Conservation (phyloP, 2,329 filamentous ascomycete species). For the Botrytis tulipae region DNA sequence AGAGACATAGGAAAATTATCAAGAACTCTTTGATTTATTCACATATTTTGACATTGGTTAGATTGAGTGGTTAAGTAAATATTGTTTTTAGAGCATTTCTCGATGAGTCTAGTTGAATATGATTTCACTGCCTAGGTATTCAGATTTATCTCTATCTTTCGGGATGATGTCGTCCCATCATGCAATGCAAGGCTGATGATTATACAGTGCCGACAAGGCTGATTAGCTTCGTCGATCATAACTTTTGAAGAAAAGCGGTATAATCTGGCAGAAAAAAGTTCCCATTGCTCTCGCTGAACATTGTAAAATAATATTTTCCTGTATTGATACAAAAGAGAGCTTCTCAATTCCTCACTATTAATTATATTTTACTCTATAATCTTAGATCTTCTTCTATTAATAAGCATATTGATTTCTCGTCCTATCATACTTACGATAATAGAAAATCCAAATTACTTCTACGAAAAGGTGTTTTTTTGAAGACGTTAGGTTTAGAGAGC, state of each 20-base stretch:
- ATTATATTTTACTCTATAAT: background rate
- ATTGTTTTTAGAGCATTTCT: background rate
- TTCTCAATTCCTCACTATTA: background rate
- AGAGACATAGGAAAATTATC: background rate
- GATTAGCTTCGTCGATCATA: background rate
- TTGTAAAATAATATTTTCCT: background rate
- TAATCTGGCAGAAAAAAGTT: background rate
- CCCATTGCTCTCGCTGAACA: background rate
- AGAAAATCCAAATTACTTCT: background rate
- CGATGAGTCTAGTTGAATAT: too few relatives aligned
- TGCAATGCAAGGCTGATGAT: background rate
- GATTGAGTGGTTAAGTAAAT: background rate
- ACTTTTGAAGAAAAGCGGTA: background rate
- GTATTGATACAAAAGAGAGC: background rate
- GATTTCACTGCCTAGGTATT: background rate
- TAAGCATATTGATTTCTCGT: background rate
- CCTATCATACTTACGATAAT: background rate
- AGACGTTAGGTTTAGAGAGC: background rate
- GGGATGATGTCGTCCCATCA: background rate
- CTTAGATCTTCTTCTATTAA: background rate
- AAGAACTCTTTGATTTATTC: background rate
- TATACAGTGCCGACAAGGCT: background rate
- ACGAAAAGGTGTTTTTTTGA: background rate
- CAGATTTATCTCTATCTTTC: background rate
- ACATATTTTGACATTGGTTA: background rate